Evolutionary conservation across 75 land plant genomes (phyloP).

Genomic region (Chamaecyparis obtusa): DNA sequence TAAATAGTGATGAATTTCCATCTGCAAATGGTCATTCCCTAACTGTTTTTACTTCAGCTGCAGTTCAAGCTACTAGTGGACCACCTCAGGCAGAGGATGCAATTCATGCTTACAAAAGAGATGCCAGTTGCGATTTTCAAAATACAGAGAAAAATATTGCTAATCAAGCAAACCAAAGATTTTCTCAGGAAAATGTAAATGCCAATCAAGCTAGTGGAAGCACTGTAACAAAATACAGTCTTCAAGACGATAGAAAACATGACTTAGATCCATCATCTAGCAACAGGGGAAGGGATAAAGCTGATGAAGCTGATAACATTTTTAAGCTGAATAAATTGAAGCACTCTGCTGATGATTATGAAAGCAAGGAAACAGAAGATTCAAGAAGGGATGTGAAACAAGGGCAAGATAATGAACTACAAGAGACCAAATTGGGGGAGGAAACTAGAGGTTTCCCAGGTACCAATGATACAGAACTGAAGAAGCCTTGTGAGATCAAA

Average conservation of each 20-base stretch:
- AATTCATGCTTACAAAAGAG: neutral
- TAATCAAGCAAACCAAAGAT: conserved; percentile 3
- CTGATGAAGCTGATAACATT: neutral
- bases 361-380: conserved; percentile 3
- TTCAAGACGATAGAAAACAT: conserved; percentile 8
- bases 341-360: conserved; percentile 8
- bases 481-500: conserved; percentile 50
- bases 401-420: conserved; percentile 4
- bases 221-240: conserved; percentile 4
- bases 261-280: conserved; percentile 8
- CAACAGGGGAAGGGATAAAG: conserved; percentile 6
- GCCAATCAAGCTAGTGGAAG: conserved; percentile 2
- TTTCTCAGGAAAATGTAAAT: conserved; percentile 9
- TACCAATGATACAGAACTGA: conserved; percentile 10
- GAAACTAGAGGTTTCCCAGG: conserved; percentile 4
- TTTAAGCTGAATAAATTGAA: conserved; percentile 8
- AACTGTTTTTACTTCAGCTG: neutral
- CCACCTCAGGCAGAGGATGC: conserved; percentile 2
- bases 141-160: neutral
- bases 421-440: conserved; percentile 5
- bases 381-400: conserved; percentile 8
- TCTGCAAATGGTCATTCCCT: conserved; percentile 27
- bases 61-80: neutral
- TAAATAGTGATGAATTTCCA: conserved; percentile 14
- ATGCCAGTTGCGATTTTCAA: neutral